A percentile compares a stretch with the other conserved stretches of the same genome.
These are phyloP conservation scores for Trichoderma orchidacearum DNA, from an alignment of 495 filamentous ascomycete species.

Conservation along the genomic window DNA sequence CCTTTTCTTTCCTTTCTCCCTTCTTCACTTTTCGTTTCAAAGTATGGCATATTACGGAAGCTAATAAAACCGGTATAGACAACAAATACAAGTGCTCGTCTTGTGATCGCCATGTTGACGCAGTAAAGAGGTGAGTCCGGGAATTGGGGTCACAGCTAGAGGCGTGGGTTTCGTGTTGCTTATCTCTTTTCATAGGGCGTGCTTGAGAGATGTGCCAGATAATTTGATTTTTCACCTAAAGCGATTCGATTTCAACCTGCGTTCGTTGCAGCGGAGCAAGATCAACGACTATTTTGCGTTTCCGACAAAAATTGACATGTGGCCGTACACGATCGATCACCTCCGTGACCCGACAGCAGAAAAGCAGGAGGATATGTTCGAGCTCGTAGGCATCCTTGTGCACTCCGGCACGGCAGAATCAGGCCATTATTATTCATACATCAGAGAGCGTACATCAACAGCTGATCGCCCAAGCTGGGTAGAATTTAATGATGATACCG, in stretches of 20 bases:
- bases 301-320: conserved; percentile 74
- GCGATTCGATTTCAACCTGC: conserved; percentile 88
- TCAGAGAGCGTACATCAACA: conserved; percentile 59
- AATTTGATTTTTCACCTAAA: conserved; percentile 96
- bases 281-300: conserved; percentile 95
- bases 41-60: too few species aligned
- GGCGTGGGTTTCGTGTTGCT: not conserved
- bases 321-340: conserved; percentile 74
- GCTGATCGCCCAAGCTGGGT: conserved; percentile 51
- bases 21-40: too few species aligned
- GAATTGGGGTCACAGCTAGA: not conserved
- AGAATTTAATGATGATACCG: conserved; percentile 84
- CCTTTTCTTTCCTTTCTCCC: too few species aligned
- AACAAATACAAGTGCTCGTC: conserved; percentile 97
- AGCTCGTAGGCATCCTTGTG: conserved; percentile 83
- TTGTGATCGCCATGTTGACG: conserved; percentile 83
- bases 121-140: conserved; percentile 61
- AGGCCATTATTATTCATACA: conserved; percentile 95
- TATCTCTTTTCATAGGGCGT: conserved; percentile 39
- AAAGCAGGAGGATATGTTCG: conserved; percentile 58
- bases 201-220: conserved; percentile 85
- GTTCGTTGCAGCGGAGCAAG: conserved; percentile 72
- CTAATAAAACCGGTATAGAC: conserved; percentile 32
- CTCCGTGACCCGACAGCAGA: conserved; percentile 49
- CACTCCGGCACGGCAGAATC: conserved; percentile 89